Percentiles rank a stretch among this genome's conserved stretches.
Evolutionary conservation across 495 filamentous ascomycete species (phyloP).

Genomic region (Astrothelium macrocarpum): DNA sequence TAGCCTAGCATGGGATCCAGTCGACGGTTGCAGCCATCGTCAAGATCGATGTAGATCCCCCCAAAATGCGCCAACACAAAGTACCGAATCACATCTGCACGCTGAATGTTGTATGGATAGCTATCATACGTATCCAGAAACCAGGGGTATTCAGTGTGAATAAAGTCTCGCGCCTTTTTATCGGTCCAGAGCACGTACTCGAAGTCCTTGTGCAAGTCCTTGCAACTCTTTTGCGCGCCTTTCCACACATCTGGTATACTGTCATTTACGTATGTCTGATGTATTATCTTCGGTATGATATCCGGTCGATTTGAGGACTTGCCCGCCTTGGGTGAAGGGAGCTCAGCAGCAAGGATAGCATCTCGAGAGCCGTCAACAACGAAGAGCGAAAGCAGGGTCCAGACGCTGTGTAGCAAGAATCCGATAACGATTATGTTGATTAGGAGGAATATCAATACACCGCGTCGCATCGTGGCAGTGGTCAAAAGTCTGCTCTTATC

Average conservation of each 20-base stretch:
- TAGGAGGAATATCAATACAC: slow-evolving; percentile 30
- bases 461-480: slow-evolving; percentile 27
- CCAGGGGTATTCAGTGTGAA: slow-evolving; percentile 60
- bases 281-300: slow-evolving; percentile 81
- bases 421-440: slow-evolving; percentile 44
- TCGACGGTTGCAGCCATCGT: slow-evolving; percentile 76
- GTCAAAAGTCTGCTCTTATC: not conserved
- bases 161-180: slow-evolving; percentile 62
- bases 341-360: slow-evolving; percentile 36
- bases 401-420: slow-evolving; percentile 38
- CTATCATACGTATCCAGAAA: slow-evolving; percentile 75
- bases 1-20: slow-evolving; percentile 75
- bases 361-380: slow-evolving; percentile 36
- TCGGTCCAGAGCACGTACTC: slow-evolving; percentile 70
- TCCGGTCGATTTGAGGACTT: slow-evolving; percentile 37
- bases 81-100: slow-evolving; percentile 80
- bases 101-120: slow-evolving; percentile 74
- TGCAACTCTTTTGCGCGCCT: slow-evolving; percentile 62
- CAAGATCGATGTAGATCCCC: slow-evolving; percentile 82
- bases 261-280: slow-evolving; percentile 77
- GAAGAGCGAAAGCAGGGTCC: slow-evolving; percentile 34
- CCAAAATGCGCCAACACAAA: slow-evolving; percentile 78
- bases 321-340: slow-evolving; percentile 23
- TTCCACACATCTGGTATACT: slow-evolving; percentile 66
- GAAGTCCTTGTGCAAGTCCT: slow-evolving; percentile 52